A percentile compares a stretch with the other conserved stretches of the same genome.
phyloP scores from a whole-genome alignment of 2,329 filamentous ascomycete genomes.

The Scedosporium boydii region DNA sequence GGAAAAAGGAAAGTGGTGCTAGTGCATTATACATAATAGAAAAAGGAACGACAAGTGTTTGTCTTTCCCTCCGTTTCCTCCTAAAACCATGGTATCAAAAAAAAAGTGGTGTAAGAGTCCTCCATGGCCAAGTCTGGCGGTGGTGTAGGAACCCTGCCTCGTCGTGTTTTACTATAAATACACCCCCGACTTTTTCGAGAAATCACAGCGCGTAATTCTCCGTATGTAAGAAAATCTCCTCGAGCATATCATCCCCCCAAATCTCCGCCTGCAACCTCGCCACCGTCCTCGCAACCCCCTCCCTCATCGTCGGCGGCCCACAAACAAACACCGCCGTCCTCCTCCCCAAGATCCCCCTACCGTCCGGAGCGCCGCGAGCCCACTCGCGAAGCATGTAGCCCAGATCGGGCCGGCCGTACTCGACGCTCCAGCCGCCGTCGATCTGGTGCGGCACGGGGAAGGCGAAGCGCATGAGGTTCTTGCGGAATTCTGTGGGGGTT shows the following conservation, averaged over 20 bases:
- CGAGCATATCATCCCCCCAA: slow-evolving; percentile 65
- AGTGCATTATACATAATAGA: too few relatives aligned
- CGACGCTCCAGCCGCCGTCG: slow-evolving; percentile 77
- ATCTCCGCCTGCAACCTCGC: slow-evolving; percentile 75
- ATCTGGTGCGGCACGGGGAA: slow-evolving; percentile 62
- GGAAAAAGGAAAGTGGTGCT: too few relatives aligned
- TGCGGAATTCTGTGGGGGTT: slow-evolving; percentile 80
- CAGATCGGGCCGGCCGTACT: slow-evolving; percentile 84
- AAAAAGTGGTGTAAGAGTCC: too few relatives aligned
- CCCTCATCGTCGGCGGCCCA: slow-evolving; percentile 76
- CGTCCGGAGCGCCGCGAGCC: slow-evolving; percentile 60
- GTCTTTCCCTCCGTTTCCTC: too few relatives aligned
- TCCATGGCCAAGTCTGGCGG: too few relatives aligned
- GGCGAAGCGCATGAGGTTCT: slow-evolving; percentile 82
- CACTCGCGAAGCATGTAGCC: slow-evolving; percentile 78
- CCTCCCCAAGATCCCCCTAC: slow-evolving; percentile 62
- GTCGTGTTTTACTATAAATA: background rate
- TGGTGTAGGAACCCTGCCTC: too few relatives aligned
- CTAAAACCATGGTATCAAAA: too few relatives aligned
- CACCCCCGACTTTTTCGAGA: background rate
- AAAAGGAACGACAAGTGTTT: too few relatives aligned
- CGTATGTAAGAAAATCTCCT: slow-evolving; percentile 89
- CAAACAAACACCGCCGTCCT: slow-evolving; percentile 89
- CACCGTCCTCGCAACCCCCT: slow-evolving; percentile 79
- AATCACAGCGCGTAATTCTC: slow-evolving; percentile 83